Percentiles rank a stretch among this genome's conserved stretches.
phyloP scores from a whole-genome alignment of 176 grass and related monocot species.

The Tillandsia leiboldiana region DNA sequence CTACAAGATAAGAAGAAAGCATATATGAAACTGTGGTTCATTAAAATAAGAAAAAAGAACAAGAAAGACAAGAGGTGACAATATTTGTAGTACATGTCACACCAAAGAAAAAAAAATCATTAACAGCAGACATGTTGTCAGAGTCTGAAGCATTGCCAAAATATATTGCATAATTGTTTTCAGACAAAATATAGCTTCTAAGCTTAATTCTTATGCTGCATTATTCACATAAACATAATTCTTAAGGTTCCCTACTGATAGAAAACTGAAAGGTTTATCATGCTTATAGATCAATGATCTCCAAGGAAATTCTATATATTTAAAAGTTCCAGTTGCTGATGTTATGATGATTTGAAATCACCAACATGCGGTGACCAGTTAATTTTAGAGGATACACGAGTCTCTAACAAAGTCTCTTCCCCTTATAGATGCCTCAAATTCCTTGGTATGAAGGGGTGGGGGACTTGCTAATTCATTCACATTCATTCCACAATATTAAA shows the following conservation, averaged over 20 bases:
- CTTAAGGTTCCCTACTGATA: neutral
- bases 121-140: neutral
- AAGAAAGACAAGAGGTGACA: neutral
- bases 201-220: neutral
- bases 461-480: too few species aligned
- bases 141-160: neutral
- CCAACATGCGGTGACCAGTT: neutral
- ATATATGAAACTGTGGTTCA: slow-evolving; percentile 4
- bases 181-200: neutral
- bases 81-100: slow-evolving; percentile 1
- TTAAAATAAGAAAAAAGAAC: neutral
- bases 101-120: neutral
- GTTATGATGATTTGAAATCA: neutral
- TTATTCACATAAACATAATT: neutral
- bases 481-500: too few species aligned
- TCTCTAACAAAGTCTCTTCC: too few species aligned
- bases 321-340: neutral
- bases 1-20: slow-evolving; percentile 25
- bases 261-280: neutral
- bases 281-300: neutral
- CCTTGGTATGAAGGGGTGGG: too few species aligned
- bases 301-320: neutral
- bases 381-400: neutral
- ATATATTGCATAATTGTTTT: neutral
- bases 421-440: too few species aligned